These are phyloP conservation scores for Penicillium herquei DNA, from an alignment of 495 filamentous ascomycete genomes.

Conservation along the genomic window DNA sequence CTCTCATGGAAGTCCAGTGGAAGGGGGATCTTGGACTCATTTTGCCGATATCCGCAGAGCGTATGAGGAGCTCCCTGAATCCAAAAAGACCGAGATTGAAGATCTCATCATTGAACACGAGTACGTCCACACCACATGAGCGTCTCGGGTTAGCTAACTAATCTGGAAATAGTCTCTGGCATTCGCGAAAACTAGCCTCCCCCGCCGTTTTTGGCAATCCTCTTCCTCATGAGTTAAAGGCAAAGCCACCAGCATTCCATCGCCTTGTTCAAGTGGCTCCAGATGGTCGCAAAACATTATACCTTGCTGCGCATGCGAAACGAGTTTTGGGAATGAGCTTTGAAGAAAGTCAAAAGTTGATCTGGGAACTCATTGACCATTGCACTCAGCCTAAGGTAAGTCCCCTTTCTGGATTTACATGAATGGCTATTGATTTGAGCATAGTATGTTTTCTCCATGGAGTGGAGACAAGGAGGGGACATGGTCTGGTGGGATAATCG, in stretches of 20 bases:
- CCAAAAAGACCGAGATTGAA: conserved; percentile 18
- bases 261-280: conserved; percentile 19
- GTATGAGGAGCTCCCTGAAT: conserved; percentile 15
- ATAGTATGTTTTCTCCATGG: conserved; percentile 27
- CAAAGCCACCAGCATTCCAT: conserved; percentile 23
- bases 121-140: conserved; percentile 6
- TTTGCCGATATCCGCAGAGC: conserved; percentile 21
- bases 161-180: conserved; percentile 12
- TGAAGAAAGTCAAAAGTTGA: conserved; percentile 19
- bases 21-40: conserved; percentile 25
- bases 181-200: conserved; percentile 21
- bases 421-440: neutral
- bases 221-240: conserved; percentile 20
- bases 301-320: conserved; percentile 22
- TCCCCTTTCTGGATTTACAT: neutral
- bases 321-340: conserved; percentile 11
- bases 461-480: conserved; percentile 20
- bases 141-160: neutral
- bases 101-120: conserved; percentile 21
- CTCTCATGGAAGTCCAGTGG: conserved; percentile 18
- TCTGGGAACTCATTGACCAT: conserved; percentile 24
- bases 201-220: conserved; percentile 19
- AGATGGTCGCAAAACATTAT: conserved; percentile 22
- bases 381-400: conserved; percentile 20
- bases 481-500: conserved; percentile 29